phyloP scores from a whole-genome alignment of 768 basidiomycete species.

The Trametes sanguinea region DNA sequence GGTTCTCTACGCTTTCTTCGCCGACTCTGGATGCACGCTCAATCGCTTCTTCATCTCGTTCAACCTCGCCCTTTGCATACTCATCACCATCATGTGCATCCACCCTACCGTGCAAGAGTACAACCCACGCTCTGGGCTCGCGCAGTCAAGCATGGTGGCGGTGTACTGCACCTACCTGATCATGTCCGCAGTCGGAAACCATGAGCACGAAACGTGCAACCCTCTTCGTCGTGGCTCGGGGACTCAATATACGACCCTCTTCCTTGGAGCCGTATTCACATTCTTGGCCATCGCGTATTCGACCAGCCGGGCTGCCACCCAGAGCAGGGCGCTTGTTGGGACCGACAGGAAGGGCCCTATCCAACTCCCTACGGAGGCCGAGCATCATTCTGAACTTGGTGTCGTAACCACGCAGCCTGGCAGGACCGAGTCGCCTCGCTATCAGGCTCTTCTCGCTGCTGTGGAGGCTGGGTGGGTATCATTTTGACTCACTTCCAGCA shows the following conservation, averaged over 20 bases:
- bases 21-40: slow-evolving; percentile 79
- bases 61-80: slow-evolving; percentile 80
- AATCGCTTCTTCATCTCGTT: slow-evolving; percentile 98
- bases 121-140: slow-evolving; percentile 93
- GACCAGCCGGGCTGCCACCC: slow-evolving; percentile 93
- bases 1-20: slow-evolving; percentile 90
- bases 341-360: slow-evolving; percentile 64
- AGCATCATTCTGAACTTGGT: slow-evolving; percentile 65
- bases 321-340: slow-evolving; percentile 87
- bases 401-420: slow-evolving; percentile 84
- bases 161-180: slow-evolving; percentile 96
- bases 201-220: slow-evolving; percentile 85
- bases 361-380: slow-evolving; percentile 53
- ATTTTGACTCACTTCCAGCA: background rate
- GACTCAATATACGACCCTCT: slow-evolving; percentile 82
- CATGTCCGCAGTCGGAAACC: slow-evolving; percentile 91
- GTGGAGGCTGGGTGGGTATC: slow-evolving; percentile 85
- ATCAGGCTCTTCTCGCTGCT: slow-evolving; percentile 92
- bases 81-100: slow-evolving; percentile 81
- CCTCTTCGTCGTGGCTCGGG: slow-evolving; percentile 72
- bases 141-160: slow-evolving; percentile 96
- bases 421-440: slow-evolving; percentile 82
- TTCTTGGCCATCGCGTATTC: slow-evolving; percentile 99
- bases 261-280: slow-evolving; percentile 92
- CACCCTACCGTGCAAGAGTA: slow-evolving; percentile 86